These are phyloP conservation scores for Caloboletus firmus DNA, from an alignment of 1,284 basidiomycete species.

Conservation along the genomic window DNA sequence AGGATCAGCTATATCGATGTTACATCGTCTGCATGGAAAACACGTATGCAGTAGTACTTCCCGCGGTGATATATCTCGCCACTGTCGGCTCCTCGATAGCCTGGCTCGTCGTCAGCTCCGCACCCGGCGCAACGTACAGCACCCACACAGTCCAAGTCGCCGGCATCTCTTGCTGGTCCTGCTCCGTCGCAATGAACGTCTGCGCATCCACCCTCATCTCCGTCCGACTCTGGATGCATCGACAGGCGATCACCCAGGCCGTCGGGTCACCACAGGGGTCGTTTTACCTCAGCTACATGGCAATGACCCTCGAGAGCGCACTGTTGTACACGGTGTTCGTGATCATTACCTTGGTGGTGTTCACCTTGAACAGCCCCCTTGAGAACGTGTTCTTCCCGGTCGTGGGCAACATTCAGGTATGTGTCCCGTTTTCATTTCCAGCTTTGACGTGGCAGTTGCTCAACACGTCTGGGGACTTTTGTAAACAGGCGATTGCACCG, in stretches of 20 bases:
- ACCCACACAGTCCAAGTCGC: conserved; percentile 14
- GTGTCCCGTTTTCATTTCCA: not conserved
- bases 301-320: conserved; percentile 30
- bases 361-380: conserved; percentile 17
- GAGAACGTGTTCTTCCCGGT: conserved; percentile 21
- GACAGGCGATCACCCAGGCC: conserved; percentile 3
- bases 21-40: conserved; percentile 22
- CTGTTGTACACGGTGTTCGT: conserved; percentile 20
- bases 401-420: conserved; percentile 23
- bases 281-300: conserved; percentile 25
- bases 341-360: conserved; percentile 14
- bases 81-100: conserved; percentile 18
- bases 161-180: conserved; percentile 18
- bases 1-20: conserved; percentile 27
- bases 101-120: conserved; percentile 12
- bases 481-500: conserved; percentile 14
- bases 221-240: conserved; percentile 18
- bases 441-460: not conserved
- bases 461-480: not conserved
- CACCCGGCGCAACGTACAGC: conserved; percentile 14
- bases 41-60: not conserved
- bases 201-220: conserved; percentile 17
- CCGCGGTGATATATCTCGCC: conserved; percentile 17
- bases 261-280: conserved; percentile 13
- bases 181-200: conserved; percentile 17